Percentiles rank a stretch among this genome's conserved stretches.
Evolutionary conservation across 2,329 filamentous ascomycete genomes (phyloP).

Genomic region (Gaeumannomyces sp.): DNA sequence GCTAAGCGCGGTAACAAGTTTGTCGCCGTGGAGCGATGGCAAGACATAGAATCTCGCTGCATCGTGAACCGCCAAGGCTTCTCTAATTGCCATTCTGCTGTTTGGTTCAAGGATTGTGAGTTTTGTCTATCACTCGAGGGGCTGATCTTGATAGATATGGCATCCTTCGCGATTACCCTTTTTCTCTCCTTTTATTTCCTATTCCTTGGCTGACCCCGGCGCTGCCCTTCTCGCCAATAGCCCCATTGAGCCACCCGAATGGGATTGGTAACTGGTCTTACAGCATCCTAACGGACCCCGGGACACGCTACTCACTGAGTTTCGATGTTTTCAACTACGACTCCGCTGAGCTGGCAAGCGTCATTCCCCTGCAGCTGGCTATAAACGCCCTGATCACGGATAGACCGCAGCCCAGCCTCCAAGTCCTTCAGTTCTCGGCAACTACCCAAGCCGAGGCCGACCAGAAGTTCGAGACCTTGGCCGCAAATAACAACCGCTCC

Average conservation of each 20-base stretch:
- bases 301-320: constrained; percentile 51
- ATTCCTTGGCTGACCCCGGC: neutral
- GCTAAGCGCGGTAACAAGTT: constrained; percentile 44
- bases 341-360: constrained; percentile 64
- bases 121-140: neutral
- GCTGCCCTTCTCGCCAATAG: neutral
- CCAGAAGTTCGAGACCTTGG: constrained; percentile 59
- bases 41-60: constrained; percentile 43
- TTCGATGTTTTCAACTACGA: constrained; percentile 62
- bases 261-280: constrained; percentile 80
- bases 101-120: constrained; percentile 52
- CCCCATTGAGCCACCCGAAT: constrained; percentile 50
- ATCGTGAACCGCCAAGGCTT: constrained; percentile 54
- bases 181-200: neutral
- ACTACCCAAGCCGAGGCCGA: constrained; percentile 70
- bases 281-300: constrained; percentile 69
- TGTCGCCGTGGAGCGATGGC: constrained; percentile 19
- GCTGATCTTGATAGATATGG: neutral
- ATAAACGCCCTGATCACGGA: constrained; percentile 69
- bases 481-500: constrained; percentile 57
- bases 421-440: neutral
- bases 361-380: constrained; percentile 69
- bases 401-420: constrained; percentile 17
- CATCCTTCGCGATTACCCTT: neutral
- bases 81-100: constrained; percentile 65